Conservation (phyloP, 2,329 filamentous ascomycete genomes). For the Botrytis pseudocinerea region DNA sequence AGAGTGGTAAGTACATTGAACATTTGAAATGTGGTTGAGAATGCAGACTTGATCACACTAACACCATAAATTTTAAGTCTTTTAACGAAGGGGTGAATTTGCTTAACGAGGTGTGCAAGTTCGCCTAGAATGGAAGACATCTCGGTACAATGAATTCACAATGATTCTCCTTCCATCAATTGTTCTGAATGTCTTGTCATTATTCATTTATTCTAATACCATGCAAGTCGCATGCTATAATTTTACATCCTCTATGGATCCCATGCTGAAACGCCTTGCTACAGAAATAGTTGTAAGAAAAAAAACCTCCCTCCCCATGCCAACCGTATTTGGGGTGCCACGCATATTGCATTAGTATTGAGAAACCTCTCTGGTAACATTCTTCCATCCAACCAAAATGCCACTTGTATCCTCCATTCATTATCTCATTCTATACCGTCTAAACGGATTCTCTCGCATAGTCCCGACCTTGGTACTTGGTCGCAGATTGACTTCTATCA, state of each 20-base stretch:
- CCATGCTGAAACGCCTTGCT: neutral
- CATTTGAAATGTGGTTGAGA: neutral
- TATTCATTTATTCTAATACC: neutral
- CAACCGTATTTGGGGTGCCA: neutral
- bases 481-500: neutral
- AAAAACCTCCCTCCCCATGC: neutral
- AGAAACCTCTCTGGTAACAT: neutral
- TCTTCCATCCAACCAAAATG: neutral
- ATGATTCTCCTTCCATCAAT: neutral
- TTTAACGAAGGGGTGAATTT: neutral
- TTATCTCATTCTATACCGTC: too few relatives aligned
- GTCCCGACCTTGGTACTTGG: neutral
- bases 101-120: neutral
- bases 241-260: neutral
- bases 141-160: too few relatives aligned
- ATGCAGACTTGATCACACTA: neutral
- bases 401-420: too few relatives aligned
- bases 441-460: constrained; percentile 1
- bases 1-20: too few relatives aligned
- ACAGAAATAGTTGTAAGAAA: neutral
- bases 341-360: neutral
- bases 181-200: neutral
- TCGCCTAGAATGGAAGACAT: neutral
- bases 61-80: neutral
- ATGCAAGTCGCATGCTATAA: neutral